A percentile compares a stretch with the other conserved stretches of the same genome.
phyloP scores from a whole-genome alignment of 768 basidiomycete genomes.

The Russula sp. region DNA sequence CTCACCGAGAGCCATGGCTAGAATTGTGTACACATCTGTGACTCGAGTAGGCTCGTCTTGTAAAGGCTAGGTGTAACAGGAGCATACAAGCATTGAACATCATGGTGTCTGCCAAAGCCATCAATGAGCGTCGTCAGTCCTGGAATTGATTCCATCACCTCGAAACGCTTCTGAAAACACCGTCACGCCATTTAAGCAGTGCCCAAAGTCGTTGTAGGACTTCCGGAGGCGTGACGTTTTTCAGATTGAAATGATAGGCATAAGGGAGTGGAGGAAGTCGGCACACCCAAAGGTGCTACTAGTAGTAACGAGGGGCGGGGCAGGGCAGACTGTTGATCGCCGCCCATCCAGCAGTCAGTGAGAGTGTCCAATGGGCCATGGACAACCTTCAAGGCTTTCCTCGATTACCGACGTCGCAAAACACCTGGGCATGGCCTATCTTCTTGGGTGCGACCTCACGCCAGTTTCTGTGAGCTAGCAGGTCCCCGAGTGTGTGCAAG shows the following conservation, averaged over 20 bases:
- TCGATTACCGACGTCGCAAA: conserved; percentile 72
- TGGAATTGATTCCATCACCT: conserved; percentile 62
- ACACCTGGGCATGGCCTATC: conserved; percentile 64
- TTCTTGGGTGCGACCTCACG: conserved; percentile 67
- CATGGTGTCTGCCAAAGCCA: conserved; percentile 52
- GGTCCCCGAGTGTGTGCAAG: conserved; percentile 65
- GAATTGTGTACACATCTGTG: conserved; percentile 55
- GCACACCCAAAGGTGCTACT: conserved; percentile 57
- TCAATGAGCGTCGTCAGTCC: conserved; percentile 54
- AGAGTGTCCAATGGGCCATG: not conserved
- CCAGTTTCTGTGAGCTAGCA: conserved; percentile 76
- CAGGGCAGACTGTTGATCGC: conserved; percentile 45
- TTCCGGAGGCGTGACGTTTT: conserved; percentile 57
- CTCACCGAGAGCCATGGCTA: conserved; percentile 59
- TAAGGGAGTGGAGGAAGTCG: conserved; percentile 63
- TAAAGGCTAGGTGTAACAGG: not conserved
- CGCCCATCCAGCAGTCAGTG: conserved; percentile 14
- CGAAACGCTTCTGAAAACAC: conserved; percentile 45
- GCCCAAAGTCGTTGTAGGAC: conserved; percentile 51
- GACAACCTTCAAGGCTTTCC: conserved; percentile 32
- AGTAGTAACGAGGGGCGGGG: conserved; percentile 54
- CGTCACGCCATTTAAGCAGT: conserved; percentile 41
- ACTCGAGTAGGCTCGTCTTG: not conserved
- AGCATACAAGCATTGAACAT: conserved; percentile 59
- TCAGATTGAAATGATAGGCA: conserved; percentile 58